These are phyloP conservation scores for Penicillium sp. DNA, from an alignment of 2,329 filamentous ascomycete genomes.

Conservation along the genomic window DNA sequence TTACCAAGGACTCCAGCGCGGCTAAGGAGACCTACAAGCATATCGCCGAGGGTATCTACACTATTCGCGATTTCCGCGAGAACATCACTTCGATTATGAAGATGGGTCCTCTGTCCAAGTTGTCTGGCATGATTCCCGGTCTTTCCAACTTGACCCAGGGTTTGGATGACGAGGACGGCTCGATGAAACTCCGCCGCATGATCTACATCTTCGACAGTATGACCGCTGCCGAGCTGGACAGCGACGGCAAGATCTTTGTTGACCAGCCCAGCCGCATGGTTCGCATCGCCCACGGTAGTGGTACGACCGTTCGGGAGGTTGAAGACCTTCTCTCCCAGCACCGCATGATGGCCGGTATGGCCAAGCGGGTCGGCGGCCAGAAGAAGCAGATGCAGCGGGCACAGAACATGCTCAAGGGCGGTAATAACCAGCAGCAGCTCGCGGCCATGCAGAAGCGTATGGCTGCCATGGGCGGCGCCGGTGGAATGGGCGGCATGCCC, in stretches of 20 bases:
- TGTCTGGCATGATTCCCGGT: slow-evolving; percentile 98
- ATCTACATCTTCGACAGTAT: slow-evolving; percentile 99
- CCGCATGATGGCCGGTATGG: slow-evolving; percentile 98
- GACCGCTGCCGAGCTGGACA: slow-evolving; percentile 94
- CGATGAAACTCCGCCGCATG: slow-evolving; percentile 92
- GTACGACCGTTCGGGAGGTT: slow-evolving; percentile 87
- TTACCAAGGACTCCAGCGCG: slow-evolving; percentile 81
- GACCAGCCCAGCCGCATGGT: slow-evolving; percentile 94
- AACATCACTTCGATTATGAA: slow-evolving; percentile 99
- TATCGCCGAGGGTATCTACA: slow-evolving; percentile 95
- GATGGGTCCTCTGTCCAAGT: slow-evolving; percentile 96
- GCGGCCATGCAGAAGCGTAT: slow-evolving; percentile 96
- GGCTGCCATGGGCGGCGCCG: slow-evolving; percentile 83
- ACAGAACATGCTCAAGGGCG: slow-evolving; percentile 85
- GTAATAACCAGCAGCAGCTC: slow-evolving; percentile 89
- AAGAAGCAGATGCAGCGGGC: slow-evolving; percentile 98
- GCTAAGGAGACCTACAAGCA: slow-evolving; percentile 98
- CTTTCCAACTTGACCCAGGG: slow-evolving; percentile 91
- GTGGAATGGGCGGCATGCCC: slow-evolving; percentile 59
- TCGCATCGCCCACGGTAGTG: slow-evolving; percentile 83
- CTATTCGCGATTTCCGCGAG: slow-evolving; percentile 88
- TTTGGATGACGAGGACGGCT: slow-evolving; percentile 97
- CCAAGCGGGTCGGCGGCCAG: slow-evolving; percentile 96
- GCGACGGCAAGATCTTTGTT: slow-evolving; percentile 90
- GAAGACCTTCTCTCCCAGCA: slow-evolving; percentile 98